Base-by-base conservation (phyloP, 176 grass and related monocot species). In the Ampelocalamus luodianensis region DNA sequence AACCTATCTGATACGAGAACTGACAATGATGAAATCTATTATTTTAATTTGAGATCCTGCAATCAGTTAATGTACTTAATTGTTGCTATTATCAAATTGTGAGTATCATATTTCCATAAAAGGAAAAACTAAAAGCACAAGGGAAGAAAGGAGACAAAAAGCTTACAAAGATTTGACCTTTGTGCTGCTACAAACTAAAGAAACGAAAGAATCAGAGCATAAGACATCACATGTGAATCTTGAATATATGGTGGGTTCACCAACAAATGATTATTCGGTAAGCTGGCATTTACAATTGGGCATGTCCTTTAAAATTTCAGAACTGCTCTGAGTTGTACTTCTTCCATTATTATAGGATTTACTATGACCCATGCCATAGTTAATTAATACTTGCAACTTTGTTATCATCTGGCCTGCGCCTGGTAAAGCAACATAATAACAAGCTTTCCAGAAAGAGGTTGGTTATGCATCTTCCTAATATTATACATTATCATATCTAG, bases 1-100 rank as follows among this genome's bases (percentile, higher is more conserved):
- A 71, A 44, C 61, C 69, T 84, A 84, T 91, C 80, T 71, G 69
- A 83, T 37, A 82, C 70, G 34, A 55, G 27, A 68, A 68, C 78
- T 43, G 78, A 37, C 56, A 82, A 69, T 76, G 78, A 82, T 80
- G 44, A 63, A 65, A 84, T 42, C 62, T 29, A 75, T 7, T 60
- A 84, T 84, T 82, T 65, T 40, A 54, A 51, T 63, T 78, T 29
- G 68, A 37, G 50, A 79, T 79, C 40, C 24, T 83, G n/a, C 77
- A 79, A 83, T 61, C 60, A 79, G 23, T 69, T 51, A 51, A 51
- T 4, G 73, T 43, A 42, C 66, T 29, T 34, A 50, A 68, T 68
- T 72, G 73, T 24, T 66, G 66, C 27, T 34, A 60, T 74, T 49
- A 68, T 14, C 64, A 22, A 68, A 62, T 37, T 74, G 22, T 67